Evolutionary conservation across 2,329 filamentous ascomycete species (phyloP).

Genomic region (Fusarium ramigenum): DNA sequence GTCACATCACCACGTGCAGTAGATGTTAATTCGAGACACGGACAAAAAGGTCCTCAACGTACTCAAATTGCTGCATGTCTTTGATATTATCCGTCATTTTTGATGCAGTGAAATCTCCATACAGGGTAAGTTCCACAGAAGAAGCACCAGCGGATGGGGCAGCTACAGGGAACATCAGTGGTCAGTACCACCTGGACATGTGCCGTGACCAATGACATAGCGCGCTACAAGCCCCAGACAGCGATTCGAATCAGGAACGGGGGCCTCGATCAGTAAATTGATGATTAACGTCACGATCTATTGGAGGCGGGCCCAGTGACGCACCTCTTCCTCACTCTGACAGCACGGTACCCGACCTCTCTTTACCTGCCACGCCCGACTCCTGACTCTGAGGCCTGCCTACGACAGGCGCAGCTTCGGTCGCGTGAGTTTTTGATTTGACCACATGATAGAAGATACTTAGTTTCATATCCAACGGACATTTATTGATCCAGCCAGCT

Average conservation of each 20-base stretch:
- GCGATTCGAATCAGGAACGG: conserved; percentile 33
- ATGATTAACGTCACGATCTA: conserved; percentile 35
- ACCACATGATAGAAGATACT: conserved; percentile 42
- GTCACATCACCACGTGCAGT: neutral
- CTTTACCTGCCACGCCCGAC: conserved; percentile 34
- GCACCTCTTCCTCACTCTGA: conserved; percentile 26
- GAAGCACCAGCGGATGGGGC: conserved; percentile 4
- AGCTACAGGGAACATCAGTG: conserved; percentile 9
- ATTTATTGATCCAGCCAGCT: conserved; percentile 24
- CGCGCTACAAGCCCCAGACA: conserved; percentile 18
- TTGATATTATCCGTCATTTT: conserved; percentile 4
- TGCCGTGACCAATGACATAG: conserved; percentile 4
- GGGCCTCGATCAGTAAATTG: conserved; percentile 18
- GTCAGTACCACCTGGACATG: conserved; percentile 1
- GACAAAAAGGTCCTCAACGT: conserved; percentile 10
- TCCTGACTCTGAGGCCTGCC: conserved; percentile 20
- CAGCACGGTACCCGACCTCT: conserved; percentile 22
- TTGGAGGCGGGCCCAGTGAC: conserved; percentile 39
- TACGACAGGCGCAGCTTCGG: conserved; percentile 15
- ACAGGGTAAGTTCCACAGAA: conserved; percentile 29
- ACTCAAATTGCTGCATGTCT: neutral
- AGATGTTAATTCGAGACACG: neutral
- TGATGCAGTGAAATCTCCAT: conserved; percentile 12
- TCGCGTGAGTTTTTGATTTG: conserved; percentile 39
- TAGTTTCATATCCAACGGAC: conserved; percentile 11